Evolutionary conservation across 1,284 basidiomycete species (phyloP).

Genomic region (Boletus semigastroideus): DNA sequence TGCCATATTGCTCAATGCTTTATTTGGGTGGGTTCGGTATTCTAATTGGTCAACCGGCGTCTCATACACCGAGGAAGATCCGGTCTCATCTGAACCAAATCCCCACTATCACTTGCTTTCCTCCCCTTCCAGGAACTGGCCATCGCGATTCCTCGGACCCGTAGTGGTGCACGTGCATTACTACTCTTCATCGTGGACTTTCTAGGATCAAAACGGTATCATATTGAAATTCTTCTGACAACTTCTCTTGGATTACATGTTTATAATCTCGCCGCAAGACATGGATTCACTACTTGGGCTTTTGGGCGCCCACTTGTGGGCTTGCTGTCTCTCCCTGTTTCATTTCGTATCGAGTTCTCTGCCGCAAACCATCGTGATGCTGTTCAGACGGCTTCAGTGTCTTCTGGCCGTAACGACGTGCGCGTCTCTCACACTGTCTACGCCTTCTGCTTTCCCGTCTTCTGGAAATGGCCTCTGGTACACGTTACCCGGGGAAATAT

Average conservation of each 20-base stretch:
- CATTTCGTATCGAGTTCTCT: conserved; percentile 17
- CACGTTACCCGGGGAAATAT: conserved; percentile 48
- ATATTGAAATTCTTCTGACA: background rate
- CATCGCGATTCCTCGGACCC: background rate
- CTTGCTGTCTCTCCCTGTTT: conserved; percentile 11
- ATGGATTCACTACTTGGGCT: conserved; percentile 26
- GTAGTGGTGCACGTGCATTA: background rate
- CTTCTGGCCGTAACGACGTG: conserved; percentile 24
- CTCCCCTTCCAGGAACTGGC: no score
- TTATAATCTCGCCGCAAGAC: background rate
- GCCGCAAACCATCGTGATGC: conserved; percentile 17
- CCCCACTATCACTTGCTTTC: background rate
- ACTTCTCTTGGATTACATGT: background rate
- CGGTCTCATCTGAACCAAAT: background rate
- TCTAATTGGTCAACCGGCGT: background rate
- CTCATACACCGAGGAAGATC: background rate
- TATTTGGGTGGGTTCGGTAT: conserved; percentile 9
- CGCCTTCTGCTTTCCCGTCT: conserved; percentile 57
- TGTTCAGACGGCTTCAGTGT: conserved; percentile 24
- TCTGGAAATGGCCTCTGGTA: conserved; percentile 79
- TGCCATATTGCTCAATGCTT: background rate
- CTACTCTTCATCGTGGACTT: background rate
- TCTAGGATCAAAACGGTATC: background rate
- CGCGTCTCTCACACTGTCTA: conserved; percentile 9
- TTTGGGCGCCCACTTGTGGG: conserved; percentile 21